Conservation (phyloP, 1,284 basidiomycete species). For the Meira nashicola region DNA sequence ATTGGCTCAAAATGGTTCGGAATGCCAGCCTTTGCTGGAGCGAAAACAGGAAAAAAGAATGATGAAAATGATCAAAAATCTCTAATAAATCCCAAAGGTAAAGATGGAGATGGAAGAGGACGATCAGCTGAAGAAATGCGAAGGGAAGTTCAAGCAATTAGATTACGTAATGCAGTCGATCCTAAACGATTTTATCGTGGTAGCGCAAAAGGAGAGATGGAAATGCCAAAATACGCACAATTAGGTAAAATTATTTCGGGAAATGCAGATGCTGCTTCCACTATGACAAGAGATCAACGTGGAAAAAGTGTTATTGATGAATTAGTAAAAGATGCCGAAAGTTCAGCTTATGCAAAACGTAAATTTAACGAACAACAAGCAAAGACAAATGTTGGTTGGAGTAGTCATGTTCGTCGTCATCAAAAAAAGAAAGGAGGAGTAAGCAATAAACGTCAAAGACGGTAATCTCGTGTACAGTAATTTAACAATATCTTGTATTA, state of each 20-base stretch:
- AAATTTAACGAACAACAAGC: constrained; percentile 69
- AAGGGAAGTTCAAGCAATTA: constrained; percentile 86
- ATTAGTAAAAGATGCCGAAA: constrained; percentile 78
- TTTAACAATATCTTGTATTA: too few relatives aligned
- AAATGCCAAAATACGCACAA: constrained; percentile 67
- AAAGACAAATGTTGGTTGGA: background rate
- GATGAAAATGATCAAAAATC: constrained; percentile 24
- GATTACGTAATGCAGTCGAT: constrained; percentile 84
- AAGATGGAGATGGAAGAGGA: constrained; percentile 23
- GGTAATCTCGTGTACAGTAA: background rate
- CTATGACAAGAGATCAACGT: constrained; percentile 65
- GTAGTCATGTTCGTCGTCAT: constrained; percentile 2
- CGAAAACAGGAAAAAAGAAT: constrained; percentile 66
- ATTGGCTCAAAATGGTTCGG: constrained; percentile 85
- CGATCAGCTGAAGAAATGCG: constrained; percentile 61
- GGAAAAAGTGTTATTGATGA: constrained; percentile 83
- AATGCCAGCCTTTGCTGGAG: constrained; percentile 74
- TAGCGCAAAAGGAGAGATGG: constrained; percentile 62
- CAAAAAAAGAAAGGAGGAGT: background rate
- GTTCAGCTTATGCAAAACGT: constrained; percentile 81
- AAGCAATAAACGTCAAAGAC: constrained; percentile 4
- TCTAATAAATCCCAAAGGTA: constrained; percentile 8
- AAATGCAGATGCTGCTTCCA: constrained; percentile 60
- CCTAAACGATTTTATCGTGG: constrained; percentile 87
- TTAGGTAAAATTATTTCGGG: constrained; percentile 9